These are phyloP conservation scores for Aegilops umbellulata DNA, from an alignment of 176 grass and related monocot species.

Conservation along the genomic window DNA sequence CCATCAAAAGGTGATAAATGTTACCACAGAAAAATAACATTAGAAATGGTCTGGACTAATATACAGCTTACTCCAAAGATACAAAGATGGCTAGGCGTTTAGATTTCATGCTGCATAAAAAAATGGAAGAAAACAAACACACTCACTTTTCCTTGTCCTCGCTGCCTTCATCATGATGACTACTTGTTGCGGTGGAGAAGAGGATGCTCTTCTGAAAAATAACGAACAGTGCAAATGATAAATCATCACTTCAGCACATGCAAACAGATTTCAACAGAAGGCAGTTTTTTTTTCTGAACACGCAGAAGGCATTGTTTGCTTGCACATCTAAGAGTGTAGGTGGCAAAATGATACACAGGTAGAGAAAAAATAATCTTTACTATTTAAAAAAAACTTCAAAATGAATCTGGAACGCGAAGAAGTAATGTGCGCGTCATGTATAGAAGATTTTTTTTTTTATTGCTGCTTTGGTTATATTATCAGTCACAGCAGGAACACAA, in stretches of 20 bases:
- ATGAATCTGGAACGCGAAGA: background rate
- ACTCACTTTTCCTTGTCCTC: slow-evolving; percentile 50
- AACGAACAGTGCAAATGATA: background rate
- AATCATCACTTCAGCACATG: background rate
- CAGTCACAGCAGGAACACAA: background rate
- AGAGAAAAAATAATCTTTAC: background rate
- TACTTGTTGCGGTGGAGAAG: slow-evolving; percentile 40
- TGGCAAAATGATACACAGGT: background rate
- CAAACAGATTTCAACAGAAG: background rate
- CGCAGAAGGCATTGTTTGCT: background rate
- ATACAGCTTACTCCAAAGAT: background rate
- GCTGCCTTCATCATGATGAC: slow-evolving; percentile 14
- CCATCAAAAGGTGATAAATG: background rate
- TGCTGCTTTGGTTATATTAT: background rate
- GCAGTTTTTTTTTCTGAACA: background rate
- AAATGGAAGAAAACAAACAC: background rate
- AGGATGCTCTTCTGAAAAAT: slow-evolving; percentile 41
- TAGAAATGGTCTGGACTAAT: background rate
- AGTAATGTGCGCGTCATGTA: background rate
- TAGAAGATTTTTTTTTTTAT: too few species aligned
- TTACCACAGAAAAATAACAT: background rate
- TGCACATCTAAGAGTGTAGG: background rate
- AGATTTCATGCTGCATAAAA: background rate
- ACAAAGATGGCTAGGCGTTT: background rate
- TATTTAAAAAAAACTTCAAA: background rate